A percentile compares a stretch with the other conserved stretches of the same genome.
phyloP scores from a whole-genome alignment of 768 basidiomycete species.

The Russula emetica region DNA sequence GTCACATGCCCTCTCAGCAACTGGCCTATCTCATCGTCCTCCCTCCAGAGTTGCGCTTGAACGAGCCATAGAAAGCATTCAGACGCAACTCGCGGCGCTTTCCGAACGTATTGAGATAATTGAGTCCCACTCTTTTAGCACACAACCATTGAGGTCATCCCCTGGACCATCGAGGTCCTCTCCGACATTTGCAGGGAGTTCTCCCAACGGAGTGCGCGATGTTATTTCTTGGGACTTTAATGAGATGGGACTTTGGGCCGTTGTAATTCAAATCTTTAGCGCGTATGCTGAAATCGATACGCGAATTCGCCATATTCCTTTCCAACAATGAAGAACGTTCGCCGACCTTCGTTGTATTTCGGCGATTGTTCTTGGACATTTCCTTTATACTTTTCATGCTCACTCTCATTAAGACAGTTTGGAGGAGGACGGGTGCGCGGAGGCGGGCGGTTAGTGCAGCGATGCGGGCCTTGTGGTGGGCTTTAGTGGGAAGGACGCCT shows the following conservation, averaged over 20 bases:
- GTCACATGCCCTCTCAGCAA: constrained; percentile 24
- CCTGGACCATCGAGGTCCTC: constrained; percentile 30
- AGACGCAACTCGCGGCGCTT: constrained; percentile 76
- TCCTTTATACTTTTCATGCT: constrained; percentile 68
- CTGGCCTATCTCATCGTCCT: constrained; percentile 37
- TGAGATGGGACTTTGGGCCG: constrained; percentile 80
- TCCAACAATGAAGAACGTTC: constrained; percentile 55
- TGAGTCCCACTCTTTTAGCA: constrained; percentile 40
- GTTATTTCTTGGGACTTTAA: constrained; percentile 31
- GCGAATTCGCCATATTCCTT: constrained; percentile 54
- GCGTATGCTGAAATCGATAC: constrained; percentile 47
- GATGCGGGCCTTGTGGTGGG: constrained; percentile 63
- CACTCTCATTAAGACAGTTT: constrained; percentile 51
- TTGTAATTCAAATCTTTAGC: constrained; percentile 60
- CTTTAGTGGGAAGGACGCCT: constrained; percentile 54
- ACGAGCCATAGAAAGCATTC: constrained; percentile 72
- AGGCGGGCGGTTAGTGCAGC: constrained; percentile 65
- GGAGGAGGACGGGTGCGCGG: constrained; percentile 66
- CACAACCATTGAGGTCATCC: constrained; percentile 37
- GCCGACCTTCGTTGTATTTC: constrained; percentile 61
- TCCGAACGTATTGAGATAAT: constrained; percentile 61
- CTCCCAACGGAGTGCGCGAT: constrained; percentile 26
- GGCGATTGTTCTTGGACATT: constrained; percentile 72
- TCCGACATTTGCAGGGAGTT: constrained; percentile 32
- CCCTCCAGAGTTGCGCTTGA: constrained; percentile 57